These are phyloP conservation scores for Ascochyta viciae-villosae DNA, from an alignment of 2,329 filamentous ascomycete genomes.

Conservation along the genomic window DNA sequence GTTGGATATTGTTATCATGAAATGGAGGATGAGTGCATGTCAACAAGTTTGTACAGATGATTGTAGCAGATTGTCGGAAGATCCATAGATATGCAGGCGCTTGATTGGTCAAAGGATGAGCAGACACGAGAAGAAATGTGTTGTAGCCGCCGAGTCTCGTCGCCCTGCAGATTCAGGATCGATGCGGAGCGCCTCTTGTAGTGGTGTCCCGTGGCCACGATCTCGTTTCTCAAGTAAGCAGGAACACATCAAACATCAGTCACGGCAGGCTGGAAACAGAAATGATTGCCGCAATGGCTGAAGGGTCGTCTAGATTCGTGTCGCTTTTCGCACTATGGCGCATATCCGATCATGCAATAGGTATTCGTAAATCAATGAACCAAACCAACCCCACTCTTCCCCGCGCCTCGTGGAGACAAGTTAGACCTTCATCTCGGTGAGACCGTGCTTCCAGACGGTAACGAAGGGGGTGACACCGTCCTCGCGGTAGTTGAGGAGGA, in stretches of 20 bases:
- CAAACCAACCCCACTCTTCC: constrained; percentile 29
- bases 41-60: neutral
- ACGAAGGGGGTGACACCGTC: constrained; percentile 91
- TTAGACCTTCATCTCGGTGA: constrained; percentile 91
- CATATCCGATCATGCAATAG: constrained; percentile 50
- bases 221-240: neutral
- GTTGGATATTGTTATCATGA: too few relatives aligned
- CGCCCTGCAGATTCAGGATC: neutral
- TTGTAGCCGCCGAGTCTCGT: constrained; percentile 6
- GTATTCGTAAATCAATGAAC: constrained; percentile 47
- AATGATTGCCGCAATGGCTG: constrained; percentile 23
- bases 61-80: neutral
- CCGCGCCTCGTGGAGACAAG: constrained; percentile 9
- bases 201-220: neutral
- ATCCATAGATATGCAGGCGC: neutral
- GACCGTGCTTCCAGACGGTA: constrained; percentile 93
- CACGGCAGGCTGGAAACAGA: neutral
- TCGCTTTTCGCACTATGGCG: constrained; percentile 44
- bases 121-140: neutral
- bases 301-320: constrained; percentile 40
- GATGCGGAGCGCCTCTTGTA: neutral
- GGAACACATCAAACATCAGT: neutral
- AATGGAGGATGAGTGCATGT: neutral
- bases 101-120: neutral
- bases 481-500: constrained; percentile 97